Conservation (phyloP, 192 early-diverging fungal species). For the Helicostylum pulchrum region DNA sequence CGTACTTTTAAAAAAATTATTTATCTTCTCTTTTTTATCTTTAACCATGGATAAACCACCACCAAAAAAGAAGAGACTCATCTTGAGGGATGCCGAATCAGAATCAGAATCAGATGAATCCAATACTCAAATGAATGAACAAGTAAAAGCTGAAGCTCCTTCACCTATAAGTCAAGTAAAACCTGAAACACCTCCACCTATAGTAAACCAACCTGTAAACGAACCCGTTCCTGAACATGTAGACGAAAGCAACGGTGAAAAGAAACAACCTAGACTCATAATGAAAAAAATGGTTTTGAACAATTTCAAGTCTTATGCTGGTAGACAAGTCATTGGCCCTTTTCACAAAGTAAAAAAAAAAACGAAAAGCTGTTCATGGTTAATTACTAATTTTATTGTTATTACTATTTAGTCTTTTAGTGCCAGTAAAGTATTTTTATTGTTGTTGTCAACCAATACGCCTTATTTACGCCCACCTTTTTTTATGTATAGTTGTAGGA, state of each 20-base stretch:
- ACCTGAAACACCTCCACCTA: too few relatives aligned
- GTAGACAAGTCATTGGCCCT: constrained; percentile 88
- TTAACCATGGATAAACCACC: background rate
- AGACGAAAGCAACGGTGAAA: background rate
- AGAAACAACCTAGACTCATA: constrained; percentile 40
- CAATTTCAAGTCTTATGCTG: constrained; percentile 98
- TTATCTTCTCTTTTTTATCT: too few relatives aligned
- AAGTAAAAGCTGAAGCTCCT: background rate
- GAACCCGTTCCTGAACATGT: background rate
- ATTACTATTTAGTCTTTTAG: constrained; percentile 57
- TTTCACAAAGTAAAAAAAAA: constrained; percentile 81
- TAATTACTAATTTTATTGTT: background rate
- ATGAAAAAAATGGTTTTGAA: constrained; percentile 76
- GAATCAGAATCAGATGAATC: background rate
- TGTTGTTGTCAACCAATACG: background rate
- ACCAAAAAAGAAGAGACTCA: background rate
- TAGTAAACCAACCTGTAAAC: background rate
- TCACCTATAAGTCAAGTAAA: background rate
- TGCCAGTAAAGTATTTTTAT: constrained; percentile 35
- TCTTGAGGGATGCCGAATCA: background rate
- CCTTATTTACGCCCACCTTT: constrained; percentile 49
- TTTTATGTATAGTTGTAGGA: constrained; percentile 74
- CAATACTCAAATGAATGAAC: too few relatives aligned
- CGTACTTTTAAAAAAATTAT: too few relatives aligned
- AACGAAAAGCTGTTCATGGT: background rate